Conservation (phyloP, 208 protist genomes). For the Crithidia acanthocephali region DNA sequence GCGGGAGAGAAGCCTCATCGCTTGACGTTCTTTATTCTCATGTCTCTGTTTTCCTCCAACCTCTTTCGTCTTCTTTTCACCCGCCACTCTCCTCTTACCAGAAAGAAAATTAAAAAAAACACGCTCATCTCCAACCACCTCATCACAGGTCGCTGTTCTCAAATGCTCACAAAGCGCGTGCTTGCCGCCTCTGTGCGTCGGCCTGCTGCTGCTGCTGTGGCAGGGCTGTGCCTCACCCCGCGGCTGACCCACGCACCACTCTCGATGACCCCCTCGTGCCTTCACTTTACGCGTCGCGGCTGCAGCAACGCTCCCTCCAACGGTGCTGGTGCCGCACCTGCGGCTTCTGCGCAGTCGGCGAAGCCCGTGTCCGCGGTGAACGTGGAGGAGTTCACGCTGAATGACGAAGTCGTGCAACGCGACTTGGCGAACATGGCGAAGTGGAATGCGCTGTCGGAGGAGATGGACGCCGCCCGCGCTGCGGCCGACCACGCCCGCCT, state of each 20-base stretch:
- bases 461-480: slow-evolving; percentile 51
- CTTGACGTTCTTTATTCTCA: too few species aligned
- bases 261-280: background rate
- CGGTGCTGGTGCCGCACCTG: background rate
- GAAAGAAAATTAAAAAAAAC: too few species aligned
- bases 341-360: background rate
- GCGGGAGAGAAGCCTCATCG: too few species aligned
- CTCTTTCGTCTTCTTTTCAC: too few species aligned
- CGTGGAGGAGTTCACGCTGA: slow-evolving; percentile 85
- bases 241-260: background rate
- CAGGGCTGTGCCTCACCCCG: background rate
- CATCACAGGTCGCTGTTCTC: background rate
- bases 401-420: slow-evolving; percentile 79
- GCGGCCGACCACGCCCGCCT: slow-evolving; percentile 46
- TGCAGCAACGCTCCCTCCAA: background rate
- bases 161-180: slow-evolving; percentile 11
- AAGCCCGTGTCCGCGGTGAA: slow-evolving; percentile 62
- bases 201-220: slow-evolving; percentile 1
- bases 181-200: background rate
- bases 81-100: too few species aligned
- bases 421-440: slow-evolving; percentile 68
- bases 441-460: slow-evolving; percentile 79
- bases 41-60: too few species aligned
- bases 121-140: too few species aligned
- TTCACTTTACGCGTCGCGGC: background rate